Evolutionary conservation across 257 asterid genomes (phyloP).

Genomic region (Solanum dulcamara): DNA sequence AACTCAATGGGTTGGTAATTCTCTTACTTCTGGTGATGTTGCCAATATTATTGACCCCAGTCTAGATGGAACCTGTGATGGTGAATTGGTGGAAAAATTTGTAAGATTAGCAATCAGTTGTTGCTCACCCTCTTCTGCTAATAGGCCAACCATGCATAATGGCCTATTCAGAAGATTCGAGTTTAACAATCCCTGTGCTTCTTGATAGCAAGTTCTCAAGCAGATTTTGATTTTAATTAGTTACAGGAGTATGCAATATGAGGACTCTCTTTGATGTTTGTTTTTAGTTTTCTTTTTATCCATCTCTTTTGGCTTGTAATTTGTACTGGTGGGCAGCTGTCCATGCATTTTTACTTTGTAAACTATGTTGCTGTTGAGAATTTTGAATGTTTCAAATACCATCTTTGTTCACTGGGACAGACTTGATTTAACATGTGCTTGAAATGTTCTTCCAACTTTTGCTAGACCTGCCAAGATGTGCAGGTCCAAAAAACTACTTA

Average conservation of each 20-base stretch:
- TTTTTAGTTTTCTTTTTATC: not conserved
- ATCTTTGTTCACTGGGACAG: not conserved
- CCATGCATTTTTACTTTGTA: not conserved
- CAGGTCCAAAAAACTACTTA: too few relatives aligned
- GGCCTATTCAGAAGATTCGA: not conserved
- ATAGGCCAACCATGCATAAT: slow-evolving; percentile 24
- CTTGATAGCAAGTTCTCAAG: not conserved
- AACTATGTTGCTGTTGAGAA: not conserved
- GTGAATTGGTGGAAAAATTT: slow-evolving; percentile 19
- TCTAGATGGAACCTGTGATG: slow-evolving; percentile 6
- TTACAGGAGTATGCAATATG: not conserved
- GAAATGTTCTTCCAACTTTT: too few relatives aligned
- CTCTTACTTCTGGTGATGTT: slow-evolving; percentile 13
- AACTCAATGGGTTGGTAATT: slow-evolving; percentile 9
- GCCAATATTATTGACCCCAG: slow-evolving; percentile 16
- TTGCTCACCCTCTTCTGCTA: slow-evolving; percentile 5
- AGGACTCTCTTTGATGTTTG: not conserved
- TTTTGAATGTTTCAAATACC: not conserved
- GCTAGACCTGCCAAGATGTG: too few relatives aligned
- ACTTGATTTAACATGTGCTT: too few relatives aligned
- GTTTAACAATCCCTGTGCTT: not conserved
- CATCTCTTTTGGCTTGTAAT: not conserved
- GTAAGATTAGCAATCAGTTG: slow-evolving; percentile 28
- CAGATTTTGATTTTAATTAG: not conserved
- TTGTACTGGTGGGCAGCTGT: not conserved